Percentiles rank a stretch among this genome's conserved stretches.
Conservation (phyloP, 805 yeast species). For the Starmerella etchellsii region DNA sequence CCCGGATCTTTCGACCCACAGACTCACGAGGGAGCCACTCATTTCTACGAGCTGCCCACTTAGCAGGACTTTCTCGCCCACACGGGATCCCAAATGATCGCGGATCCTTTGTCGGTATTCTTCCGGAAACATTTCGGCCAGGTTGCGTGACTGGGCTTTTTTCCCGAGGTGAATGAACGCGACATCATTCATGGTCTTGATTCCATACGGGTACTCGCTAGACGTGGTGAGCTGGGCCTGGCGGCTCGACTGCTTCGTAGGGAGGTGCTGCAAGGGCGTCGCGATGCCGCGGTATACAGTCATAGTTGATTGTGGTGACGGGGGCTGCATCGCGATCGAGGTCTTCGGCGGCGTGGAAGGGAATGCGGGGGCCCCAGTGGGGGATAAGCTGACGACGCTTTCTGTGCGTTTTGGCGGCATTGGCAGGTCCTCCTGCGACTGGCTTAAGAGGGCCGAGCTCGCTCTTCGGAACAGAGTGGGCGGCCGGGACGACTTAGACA, state of each 20-base stretch:
- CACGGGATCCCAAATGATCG: neutral
- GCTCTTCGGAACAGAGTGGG: slow-evolving; percentile 12
- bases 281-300: slow-evolving; percentile 19
- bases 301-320: no score
- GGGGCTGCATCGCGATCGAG: no score
- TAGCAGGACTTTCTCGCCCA: neutral
- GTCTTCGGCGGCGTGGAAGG: no score
- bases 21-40: slow-evolving; percentile 64
- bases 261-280: slow-evolving; percentile 40
- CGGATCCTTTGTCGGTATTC: slow-evolving; percentile 6
- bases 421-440: neutral
- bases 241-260: slow-evolving; percentile 50
- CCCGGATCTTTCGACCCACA: slow-evolving; percentile 75
- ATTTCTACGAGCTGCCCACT: slow-evolving; percentile 12
- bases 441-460: slow-evolving; percentile 12
- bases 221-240: slow-evolving; percentile 80
- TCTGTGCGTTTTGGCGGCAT: neutral
- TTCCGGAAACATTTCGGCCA: slow-evolving; percentile 47
- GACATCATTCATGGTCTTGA: slow-evolving; percentile 76
- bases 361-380: no score
- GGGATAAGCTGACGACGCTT: no score
- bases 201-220: slow-evolving; percentile 59
- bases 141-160: slow-evolving; percentile 46
- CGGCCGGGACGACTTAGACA: neutral
- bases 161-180: slow-evolving; percentile 78